Conservation (phyloP, 208 protist species). For the Crithidia expoeki region DNA sequence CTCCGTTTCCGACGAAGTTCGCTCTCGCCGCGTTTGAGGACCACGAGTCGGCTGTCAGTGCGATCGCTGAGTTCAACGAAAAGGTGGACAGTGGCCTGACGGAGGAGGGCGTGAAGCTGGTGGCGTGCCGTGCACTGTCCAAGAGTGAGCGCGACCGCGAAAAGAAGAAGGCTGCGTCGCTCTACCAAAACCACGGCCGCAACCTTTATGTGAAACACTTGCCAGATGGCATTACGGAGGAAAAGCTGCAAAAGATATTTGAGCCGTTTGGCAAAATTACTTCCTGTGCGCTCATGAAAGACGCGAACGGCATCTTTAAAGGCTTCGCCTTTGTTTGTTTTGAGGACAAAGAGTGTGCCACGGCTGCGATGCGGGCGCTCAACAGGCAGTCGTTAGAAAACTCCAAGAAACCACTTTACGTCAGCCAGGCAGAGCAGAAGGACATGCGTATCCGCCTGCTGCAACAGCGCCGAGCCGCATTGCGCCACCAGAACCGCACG, state of each 20-base stretch:
- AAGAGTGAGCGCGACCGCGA: constrained; percentile 51
- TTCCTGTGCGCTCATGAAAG: constrained; percentile 67
- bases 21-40: constrained; percentile 93
- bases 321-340: constrained; percentile 92
- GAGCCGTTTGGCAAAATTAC: constrained; percentile 59
- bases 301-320: constrained; percentile 47
- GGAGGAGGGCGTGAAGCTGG: constrained; percentile 29
- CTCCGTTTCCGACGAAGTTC: constrained; percentile 73
- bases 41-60: constrained; percentile 83
- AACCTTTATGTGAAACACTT: constrained; percentile 78
- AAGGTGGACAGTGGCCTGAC: constrained; percentile 35
- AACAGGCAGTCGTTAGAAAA: constrained; percentile 87
- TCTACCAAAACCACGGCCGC: constrained; percentile 57
- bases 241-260: constrained; percentile 48
- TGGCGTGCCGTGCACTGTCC: constrained; percentile 53
- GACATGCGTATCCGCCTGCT: constrained; percentile 89
- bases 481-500: constrained; percentile 41
- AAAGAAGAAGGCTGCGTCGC: constrained; percentile 34
- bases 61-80: constrained; percentile 59
- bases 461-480: constrained; percentile 66
- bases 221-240: constrained; percentile 51
- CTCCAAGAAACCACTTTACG: constrained; percentile 92
- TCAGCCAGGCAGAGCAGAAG: constrained; percentile 93
- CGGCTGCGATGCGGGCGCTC: constrained; percentile 92
- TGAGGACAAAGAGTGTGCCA: constrained; percentile 88